These are phyloP conservation scores for Hirschfeldia incana DNA, from an alignment of 345 rosid species.

Conservation along the genomic window DNA sequence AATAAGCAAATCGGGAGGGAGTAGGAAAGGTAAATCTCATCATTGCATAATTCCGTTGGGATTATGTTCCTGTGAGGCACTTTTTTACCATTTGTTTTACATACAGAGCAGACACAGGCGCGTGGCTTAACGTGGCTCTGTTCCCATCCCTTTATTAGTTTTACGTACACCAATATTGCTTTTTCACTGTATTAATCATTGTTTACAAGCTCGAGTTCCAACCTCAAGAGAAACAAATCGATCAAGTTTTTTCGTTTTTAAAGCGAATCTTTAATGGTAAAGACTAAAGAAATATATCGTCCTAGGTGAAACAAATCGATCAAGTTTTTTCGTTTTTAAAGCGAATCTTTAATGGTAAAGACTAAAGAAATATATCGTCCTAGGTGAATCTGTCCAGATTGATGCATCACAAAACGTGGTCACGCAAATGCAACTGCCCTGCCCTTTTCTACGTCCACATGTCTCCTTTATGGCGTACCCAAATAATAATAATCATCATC, in stretches of 20 bases:
- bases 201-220: not conserved
- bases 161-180: not conserved
- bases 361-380: not conserved
- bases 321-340: not conserved
- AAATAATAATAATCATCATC: no score
- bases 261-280: not conserved
- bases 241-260: not conserved
- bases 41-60: not conserved
- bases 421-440: not conserved
- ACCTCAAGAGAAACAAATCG: not conserved
- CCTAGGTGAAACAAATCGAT: not conserved
- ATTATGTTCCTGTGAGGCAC: not conserved
- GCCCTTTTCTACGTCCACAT: not conserved
- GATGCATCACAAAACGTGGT: not conserved
- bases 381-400: not conserved
- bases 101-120: not conserved
- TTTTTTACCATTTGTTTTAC: not conserved
- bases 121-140: not conserved
- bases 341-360: not conserved
- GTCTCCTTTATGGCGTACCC: not conserved
- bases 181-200: not conserved
- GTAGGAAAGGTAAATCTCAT: not conserved
- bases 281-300: no score
- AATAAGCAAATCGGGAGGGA: not conserved
- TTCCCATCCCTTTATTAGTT: not conserved